These are phyloP conservation scores for Skeletonema costatum DNA, from an alignment of 108 stramenopile species.

Conservation along the genomic window DNA sequence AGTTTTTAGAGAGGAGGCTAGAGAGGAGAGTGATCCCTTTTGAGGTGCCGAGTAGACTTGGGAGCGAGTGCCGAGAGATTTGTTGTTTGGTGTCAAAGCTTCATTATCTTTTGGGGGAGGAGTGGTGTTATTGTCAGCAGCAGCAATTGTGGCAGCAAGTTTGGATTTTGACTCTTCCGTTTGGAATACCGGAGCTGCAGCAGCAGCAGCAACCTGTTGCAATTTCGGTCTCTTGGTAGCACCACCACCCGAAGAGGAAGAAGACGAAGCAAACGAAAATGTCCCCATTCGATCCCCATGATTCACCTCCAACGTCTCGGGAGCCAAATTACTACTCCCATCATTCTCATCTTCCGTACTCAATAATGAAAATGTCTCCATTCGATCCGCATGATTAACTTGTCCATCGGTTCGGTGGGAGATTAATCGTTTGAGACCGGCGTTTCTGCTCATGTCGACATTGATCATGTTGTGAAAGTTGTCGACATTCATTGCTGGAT, in stretches of 20 bases:
- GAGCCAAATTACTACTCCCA: neutral
- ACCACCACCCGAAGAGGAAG: neutral
- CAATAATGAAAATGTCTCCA: conserved; percentile 11
- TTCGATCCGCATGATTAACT: conserved; percentile 7
- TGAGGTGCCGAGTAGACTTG: neutral
- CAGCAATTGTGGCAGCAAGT: neutral
- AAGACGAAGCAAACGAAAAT: conserved; percentile 14
- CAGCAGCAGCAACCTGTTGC: neutral
- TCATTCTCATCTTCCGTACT: conserved; percentile 9
- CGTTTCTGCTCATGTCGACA: neutral
- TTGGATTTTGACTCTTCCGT: neutral
- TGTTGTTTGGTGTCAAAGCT: neutral
- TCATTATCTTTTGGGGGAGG: conserved; percentile 1
- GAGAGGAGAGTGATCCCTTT: conserved; percentile 31
- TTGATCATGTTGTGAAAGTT: conserved; percentile 14
- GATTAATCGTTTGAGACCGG: neutral
- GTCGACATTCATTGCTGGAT: neutral
- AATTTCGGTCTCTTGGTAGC: neutral
- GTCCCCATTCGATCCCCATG: conserved; percentile 21
- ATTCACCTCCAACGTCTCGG: neutral
- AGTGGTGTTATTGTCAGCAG: no score
- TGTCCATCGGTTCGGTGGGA: neutral
- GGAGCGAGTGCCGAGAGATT: neutral
- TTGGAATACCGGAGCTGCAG: neutral
- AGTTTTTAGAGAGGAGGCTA: conserved; percentile 39